Percentiles rank a stretch among this genome's conserved stretches.
Evolutionary conservation across 768 basidiomycete genomes (phyloP).

Genomic region (Chlorophyllum brunneum): DNA sequence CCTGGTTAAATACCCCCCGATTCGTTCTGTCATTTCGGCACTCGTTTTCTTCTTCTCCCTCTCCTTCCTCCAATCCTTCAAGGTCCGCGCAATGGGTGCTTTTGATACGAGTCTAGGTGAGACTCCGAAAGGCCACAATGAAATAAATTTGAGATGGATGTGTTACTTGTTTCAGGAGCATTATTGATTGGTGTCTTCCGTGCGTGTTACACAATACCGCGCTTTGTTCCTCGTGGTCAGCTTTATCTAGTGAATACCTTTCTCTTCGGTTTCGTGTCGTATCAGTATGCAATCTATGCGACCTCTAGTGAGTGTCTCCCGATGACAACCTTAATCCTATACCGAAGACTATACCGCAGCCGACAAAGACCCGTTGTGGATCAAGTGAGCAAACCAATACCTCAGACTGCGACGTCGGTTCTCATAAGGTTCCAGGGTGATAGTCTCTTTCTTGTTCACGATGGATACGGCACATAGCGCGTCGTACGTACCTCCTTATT

Average conservation of each 20-base stretch:
- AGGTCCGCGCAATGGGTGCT: background rate
- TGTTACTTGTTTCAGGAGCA: constrained; percentile 14
- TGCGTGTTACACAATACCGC: constrained; percentile 1
- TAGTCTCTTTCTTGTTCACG: background rate
- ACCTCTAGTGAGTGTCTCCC: constrained; percentile 6
- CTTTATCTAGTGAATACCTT: constrained; percentile 15
- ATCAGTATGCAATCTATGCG: constrained; percentile 15
- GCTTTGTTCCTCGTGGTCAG: background rate
- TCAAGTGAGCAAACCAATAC: background rate
- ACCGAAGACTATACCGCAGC: background rate
- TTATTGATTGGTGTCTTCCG: constrained; percentile 22
- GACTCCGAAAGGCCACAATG: background rate
- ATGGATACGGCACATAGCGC: background rate
- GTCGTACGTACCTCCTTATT: background rate
- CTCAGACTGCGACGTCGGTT: background rate
- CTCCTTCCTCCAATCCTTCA: background rate
- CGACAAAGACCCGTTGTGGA: background rate
- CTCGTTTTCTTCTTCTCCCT: background rate
- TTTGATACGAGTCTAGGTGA: constrained; percentile 15
- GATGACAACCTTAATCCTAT: background rate
- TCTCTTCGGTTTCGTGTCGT: constrained; percentile 16
- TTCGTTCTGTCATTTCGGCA: background rate
- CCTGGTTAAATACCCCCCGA: background rate
- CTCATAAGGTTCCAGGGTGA: background rate
- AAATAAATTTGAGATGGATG: background rate